Evolutionary conservation across 2,329 filamentous ascomycete species (phyloP), one percentile per base, ranked within the genome.

Genomic region (Claviceps pazoutovae): DNA sequence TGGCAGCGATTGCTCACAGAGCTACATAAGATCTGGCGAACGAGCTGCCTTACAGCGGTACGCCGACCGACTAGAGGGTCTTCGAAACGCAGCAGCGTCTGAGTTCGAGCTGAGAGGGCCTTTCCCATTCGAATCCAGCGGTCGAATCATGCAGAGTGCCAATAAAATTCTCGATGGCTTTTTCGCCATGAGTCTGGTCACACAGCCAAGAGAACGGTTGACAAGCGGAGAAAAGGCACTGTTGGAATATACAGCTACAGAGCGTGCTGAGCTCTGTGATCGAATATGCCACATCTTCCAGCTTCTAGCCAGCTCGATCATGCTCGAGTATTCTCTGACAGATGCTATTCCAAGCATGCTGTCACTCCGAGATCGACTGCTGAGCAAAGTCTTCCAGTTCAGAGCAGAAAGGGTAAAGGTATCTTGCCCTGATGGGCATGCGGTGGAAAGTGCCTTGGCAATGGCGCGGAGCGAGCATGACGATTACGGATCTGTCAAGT

Each of bases 151-250:
- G 59, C 76, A 79, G 23, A 82, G 83, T 26, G 93, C 88, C 1
- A 81, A 83, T 55, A 80, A 82, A 46, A 86, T 95, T 67, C 78
- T 95, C 3, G 88, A 95, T 65, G 83, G 86, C 23, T 95, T 95
- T 64, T 88, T 95, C 62, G 86, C 88, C 53, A 94, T 96, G 86
- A 93, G 90, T 58, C 79, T 94, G 9, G 82, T 94, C 54, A 88
- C 94, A 44, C 75, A 84, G 62, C 89, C 88, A 60, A 85, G 89
- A 53, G 72, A 83, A 4, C 78, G 78, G 46, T 77, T 86, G 1
- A 87, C 81, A 4, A 76, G 82, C 34, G 88, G 89, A 2, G 89
- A 95, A 68, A 79, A 82, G 50, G 82, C 83, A 7, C 75, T 95
- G 47, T 70, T 95, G 37, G 75, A 78, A 55, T 88, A 84, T 64